Evolutionary conservation across 2,329 filamentous ascomycete genomes (phyloP), one percentile per base, ranked within the genome.

Genomic region (Zymoseptoria ardabiliae): DNA sequence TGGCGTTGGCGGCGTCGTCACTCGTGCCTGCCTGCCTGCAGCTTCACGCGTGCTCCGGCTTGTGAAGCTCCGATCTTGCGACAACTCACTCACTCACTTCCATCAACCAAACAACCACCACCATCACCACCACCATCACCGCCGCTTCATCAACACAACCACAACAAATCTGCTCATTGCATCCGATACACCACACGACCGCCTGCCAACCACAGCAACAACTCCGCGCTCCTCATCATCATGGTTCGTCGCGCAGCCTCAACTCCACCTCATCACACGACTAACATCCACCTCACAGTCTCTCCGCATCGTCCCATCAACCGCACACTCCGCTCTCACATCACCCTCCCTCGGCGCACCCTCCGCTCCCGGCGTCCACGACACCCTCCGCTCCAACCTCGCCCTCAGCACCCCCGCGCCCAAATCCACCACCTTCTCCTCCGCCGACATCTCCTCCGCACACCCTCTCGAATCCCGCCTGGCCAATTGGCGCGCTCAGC

Each of bases 381-480:
- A 97, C 80, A 92, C 89, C 19, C 88, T 99, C 68, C 92, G 94
- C 71, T 81, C 87, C 64, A 91, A 92, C 76, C 82, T 96, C 66
- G 85, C 85, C 68, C 86, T 79, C 65, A 75, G 74, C 59, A 61
- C 69, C 2, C 61, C 69, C 60, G 62, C 85, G n/a, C 79, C 79
- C 54, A 75, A 83, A 57, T 68, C 76, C 65, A 76, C 81, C 60
- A 73, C 77, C 57, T 71, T 76, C 61, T 72, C 68, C 65, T 70
- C 72, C 58, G 72, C 72, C 50, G 62, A 62, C 30, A 64, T 69
- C 67, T 11, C 54, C 72, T 90, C 86, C 50, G 78, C 87, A 2
- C 94, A 99, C 81, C 94, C 94, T 0, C 89, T 99, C 70, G 94
- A 97, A 79, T 81, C 89, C 57, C 91, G 94, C 63, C 89, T 99